Conservation (phyloP, 768 basidiomycete genomes). For the Tylopilus balloui region DNA sequence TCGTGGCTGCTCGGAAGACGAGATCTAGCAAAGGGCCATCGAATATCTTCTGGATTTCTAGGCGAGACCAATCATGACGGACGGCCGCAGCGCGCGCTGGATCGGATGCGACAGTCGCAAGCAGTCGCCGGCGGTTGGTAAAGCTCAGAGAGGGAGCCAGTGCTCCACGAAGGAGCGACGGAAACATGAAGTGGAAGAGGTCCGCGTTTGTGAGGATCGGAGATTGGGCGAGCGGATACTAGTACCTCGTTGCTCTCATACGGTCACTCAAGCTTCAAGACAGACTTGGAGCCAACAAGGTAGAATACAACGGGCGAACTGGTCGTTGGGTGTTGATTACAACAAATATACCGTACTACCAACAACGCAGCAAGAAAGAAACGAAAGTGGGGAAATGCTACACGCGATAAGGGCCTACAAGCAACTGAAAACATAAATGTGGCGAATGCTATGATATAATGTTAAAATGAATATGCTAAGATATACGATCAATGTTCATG, state of each 20-base stretch:
- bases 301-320: background rate
- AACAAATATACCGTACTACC: constrained; percentile 27
- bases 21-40: constrained; percentile 84
- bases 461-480: constrained; percentile 32
- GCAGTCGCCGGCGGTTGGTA: constrained; percentile 41
- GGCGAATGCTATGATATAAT: constrained; percentile 30
- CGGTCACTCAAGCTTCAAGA: no score
- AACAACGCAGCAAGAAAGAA: constrained; percentile 23
- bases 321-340: constrained; percentile 22
- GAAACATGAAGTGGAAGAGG: constrained; percentile 11
- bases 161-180: constrained; percentile 3
- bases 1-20: constrained; percentile 77
- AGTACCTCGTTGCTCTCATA: no score
- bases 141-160: constrained; percentile 7
- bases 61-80: constrained; percentile 66
- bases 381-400: constrained; percentile 26
- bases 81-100: constrained; percentile 19
- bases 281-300: no score
- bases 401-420: constrained; percentile 26
- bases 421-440: constrained; percentile 22
- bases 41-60: constrained; percentile 83
- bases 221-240: constrained; percentile 2
- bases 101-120: constrained; percentile 51
- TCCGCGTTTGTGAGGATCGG: no score
- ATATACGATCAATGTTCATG: constrained; percentile 29